phyloP scores from a whole-genome alignment of 192 early-diverging fungal species.

The Linnemannia elongata region DNA sequence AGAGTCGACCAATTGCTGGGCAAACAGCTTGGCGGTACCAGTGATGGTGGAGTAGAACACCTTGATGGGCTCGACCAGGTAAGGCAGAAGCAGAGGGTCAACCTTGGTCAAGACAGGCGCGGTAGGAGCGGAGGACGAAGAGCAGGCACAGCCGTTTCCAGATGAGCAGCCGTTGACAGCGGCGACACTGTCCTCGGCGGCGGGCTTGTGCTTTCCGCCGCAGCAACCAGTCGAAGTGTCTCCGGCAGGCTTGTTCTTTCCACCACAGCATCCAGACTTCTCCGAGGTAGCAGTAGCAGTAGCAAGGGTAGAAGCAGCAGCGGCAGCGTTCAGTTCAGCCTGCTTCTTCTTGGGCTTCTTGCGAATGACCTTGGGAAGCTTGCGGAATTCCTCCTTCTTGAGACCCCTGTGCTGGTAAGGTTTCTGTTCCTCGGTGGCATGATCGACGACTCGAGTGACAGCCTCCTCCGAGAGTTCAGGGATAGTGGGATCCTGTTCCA shows the following conservation, averaged over 20 bases:
- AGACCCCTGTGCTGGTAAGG: slow-evolving; percentile 43
- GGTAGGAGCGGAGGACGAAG: not conserved
- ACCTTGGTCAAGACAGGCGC: slow-evolving; percentile 3
- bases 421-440: slow-evolving; percentile 22
- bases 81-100: slow-evolving; percentile 38
- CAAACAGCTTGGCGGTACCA: slow-evolving; percentile 67
- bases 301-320: not conserved
- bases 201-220: slow-evolving; percentile 46
- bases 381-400: slow-evolving; percentile 48
- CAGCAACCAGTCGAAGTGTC: slow-evolving; percentile 52
- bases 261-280: slow-evolving; percentile 45
- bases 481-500: slow-evolving; percentile 40
- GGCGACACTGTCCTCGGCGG: not conserved
- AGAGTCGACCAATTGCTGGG: slow-evolving; percentile 57
- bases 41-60: slow-evolving; percentile 71
- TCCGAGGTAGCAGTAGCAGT: not conserved
- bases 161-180: not conserved
- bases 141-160: slow-evolving; percentile 22
- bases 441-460: slow-evolving; percentile 4
- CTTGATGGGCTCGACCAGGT: slow-evolving; percentile 60
- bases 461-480: slow-evolving; percentile 20
- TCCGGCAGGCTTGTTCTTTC: slow-evolving; percentile 49
- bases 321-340: slow-evolving; percentile 14
- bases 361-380: slow-evolving; percentile 53
- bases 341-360: slow-evolving; percentile 56